These are phyloP conservation scores for Trematosphaeria pertusa DNA, from an alignment of 2,329 filamentous ascomycete species.

Conservation along the genomic window DNA sequence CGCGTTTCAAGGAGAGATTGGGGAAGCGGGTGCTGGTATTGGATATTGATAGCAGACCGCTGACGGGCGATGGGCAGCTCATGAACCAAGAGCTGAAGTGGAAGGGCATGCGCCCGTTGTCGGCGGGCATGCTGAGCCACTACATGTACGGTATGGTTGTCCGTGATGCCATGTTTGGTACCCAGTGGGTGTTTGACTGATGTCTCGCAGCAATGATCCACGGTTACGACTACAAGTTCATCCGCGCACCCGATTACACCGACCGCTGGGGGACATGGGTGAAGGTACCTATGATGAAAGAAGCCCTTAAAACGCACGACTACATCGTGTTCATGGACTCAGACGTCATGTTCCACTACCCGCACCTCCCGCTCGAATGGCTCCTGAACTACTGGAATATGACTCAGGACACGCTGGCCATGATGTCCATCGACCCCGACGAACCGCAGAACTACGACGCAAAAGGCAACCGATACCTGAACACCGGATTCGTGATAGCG, in stretches of 20 bases:
- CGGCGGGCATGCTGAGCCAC: slow-evolving; percentile 48
- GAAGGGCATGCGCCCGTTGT: slow-evolving; percentile 46
- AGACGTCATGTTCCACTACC: slow-evolving; percentile 58
- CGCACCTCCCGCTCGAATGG: slow-evolving; percentile 58
- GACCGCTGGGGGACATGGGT: slow-evolving; percentile 57
- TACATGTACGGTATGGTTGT: slow-evolving; percentile 43
- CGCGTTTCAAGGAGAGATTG: slow-evolving; percentile 43
- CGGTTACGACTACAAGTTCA: slow-evolving; percentile 59
- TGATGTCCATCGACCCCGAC: slow-evolving; percentile 57
- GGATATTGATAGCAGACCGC: slow-evolving; percentile 47
- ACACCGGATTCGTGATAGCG: slow-evolving; percentile 55
- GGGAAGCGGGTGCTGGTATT: slow-evolving; percentile 47
- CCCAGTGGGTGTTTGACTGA: no score
- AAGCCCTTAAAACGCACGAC: slow-evolving; percentile 48
- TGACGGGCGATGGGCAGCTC: slow-evolving; percentile 42
- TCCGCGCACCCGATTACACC: slow-evolving; percentile 51
- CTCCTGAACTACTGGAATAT: slow-evolving; percentile 60
- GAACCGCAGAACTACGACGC: slow-evolving; percentile 52
- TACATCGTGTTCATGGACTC: slow-evolving; percentile 59
- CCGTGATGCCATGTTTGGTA: neutral
- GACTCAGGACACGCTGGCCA: slow-evolving; percentile 52
- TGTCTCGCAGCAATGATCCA: slow-evolving; percentile 57
- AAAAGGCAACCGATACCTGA: slow-evolving; percentile 50
- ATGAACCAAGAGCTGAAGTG: slow-evolving; percentile 46
- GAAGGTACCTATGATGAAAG: slow-evolving; percentile 57